These are phyloP conservation scores for Elsinoe ampelina DNA, from an alignment of 2,329 filamentous ascomycete species.

Conservation along the genomic window DNA sequence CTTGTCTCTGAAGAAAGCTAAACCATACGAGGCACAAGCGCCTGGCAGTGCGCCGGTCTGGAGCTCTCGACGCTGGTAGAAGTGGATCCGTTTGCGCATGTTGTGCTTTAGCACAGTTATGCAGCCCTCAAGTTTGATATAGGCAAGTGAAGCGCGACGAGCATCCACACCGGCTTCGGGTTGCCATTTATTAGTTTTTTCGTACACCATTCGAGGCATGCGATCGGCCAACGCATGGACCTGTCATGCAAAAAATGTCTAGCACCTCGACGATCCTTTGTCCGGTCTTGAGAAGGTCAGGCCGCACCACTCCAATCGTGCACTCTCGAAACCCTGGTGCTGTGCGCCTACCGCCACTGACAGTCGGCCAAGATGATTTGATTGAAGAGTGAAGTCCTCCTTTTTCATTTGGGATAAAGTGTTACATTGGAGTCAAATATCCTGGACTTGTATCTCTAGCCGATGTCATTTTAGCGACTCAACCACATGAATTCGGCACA, in stretches of 20 bases:
- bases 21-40: background rate
- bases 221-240: constrained; percentile 12
- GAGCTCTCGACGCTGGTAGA: background rate
- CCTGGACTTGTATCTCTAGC: background rate
- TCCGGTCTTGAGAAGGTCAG: constrained; percentile 5
- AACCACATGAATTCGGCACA: background rate
- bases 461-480: background rate
- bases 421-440: background rate
- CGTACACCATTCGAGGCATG: constrained; percentile 3
- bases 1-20: background rate
- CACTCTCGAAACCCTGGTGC: constrained; percentile 2
- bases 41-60: background rate
- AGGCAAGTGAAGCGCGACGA: constrained; percentile 9
- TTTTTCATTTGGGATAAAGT: constrained; percentile 1
- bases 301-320: constrained; percentile 9
- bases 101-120: constrained; percentile 1
- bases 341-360: constrained; percentile 3
- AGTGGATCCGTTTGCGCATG: background rate
- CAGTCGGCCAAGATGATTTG: background rate
- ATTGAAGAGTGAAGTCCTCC: background rate
- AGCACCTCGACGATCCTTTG: constrained; percentile 8
- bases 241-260: constrained; percentile 12
- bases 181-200: constrained; percentile 6
- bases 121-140: constrained; percentile 7
- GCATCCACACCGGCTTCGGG: constrained; percentile 10